Evolutionary conservation across 768 basidiomycete species (phyloP).

Genomic region (Lanmaoa rubissima): DNA sequence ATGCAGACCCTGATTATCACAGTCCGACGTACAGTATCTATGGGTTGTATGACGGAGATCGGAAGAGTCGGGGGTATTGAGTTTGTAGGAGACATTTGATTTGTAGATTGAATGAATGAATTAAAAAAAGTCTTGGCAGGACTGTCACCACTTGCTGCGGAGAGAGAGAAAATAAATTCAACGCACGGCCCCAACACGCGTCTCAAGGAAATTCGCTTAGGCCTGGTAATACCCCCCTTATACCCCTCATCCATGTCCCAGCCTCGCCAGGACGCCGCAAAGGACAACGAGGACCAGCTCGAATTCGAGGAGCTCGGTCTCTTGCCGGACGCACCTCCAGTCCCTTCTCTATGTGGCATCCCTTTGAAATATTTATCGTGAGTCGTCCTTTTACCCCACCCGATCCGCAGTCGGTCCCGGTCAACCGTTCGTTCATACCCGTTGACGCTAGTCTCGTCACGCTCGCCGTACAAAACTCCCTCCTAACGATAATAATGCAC

Average conservation of each 20-base stretch:
- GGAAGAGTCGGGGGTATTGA: slow-evolving; percentile 45
- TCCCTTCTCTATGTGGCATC: slow-evolving; percentile 63
- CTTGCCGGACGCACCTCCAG: slow-evolving; percentile 34
- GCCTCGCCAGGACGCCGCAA: slow-evolving; percentile 21
- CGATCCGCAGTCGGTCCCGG: slow-evolving; percentile 3
- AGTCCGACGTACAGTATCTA: slow-evolving; percentile 86
- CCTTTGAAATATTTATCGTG: slow-evolving; percentile 82
- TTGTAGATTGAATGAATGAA: too few species aligned
- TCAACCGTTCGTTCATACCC: background rate
- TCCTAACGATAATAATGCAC: slow-evolving; percentile 92
- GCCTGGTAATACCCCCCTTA: slow-evolving; percentile 17
- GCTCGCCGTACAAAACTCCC: slow-evolving; percentile 91
- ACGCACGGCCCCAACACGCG: background rate
- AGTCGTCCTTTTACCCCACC: slow-evolving; percentile 30
- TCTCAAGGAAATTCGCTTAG: background rate
- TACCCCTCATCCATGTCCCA: slow-evolving; percentile 31
- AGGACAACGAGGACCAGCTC: slow-evolving; percentile 36
- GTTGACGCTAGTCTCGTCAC: slow-evolving; percentile 58
- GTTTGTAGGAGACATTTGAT: slow-evolving; percentile 5
- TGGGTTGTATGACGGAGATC: slow-evolving; percentile 63
- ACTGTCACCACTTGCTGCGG: slow-evolving; percentile 16
- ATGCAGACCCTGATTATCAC: slow-evolving; percentile 61
- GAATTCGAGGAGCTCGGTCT: slow-evolving; percentile 48
- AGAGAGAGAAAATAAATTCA: slow-evolving; percentile 8
- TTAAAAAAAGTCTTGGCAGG: slow-evolving; percentile 8